Base-by-base conservation (phyloP, 306 rosid species). In the Cucumis hystrix region DNA sequence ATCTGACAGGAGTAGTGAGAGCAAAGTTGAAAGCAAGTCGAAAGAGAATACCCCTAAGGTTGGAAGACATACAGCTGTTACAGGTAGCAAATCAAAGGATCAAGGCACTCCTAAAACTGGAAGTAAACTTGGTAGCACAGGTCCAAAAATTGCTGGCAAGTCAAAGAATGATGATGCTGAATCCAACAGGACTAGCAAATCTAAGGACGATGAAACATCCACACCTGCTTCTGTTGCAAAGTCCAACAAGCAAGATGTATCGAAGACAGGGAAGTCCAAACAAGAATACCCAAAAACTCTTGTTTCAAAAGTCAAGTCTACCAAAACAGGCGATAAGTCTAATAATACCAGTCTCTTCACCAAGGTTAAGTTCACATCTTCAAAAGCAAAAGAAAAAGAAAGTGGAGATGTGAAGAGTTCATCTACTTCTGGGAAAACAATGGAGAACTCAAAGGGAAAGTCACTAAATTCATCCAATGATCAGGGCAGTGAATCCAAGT, bases 241-340 rank as follows among this genome's bases (percentile, higher is more conserved):
- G 87, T 75, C 92, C 56, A 94, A 85, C 56, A 94, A 86, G 92
- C 88, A 77, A 80, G 94, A 87, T 43, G 76, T 69, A 20, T 75
- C 65, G 17, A 90, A 84, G 84, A 76, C 86, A 0, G 92, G 87
- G 80, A 91, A 85, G 80, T 82, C 87, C 17, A 90, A 83, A 88
- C 87, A 80, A 80, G 89, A 82, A 77, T 68, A 85, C 40, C 80
- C 83, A 0, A 92, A 84, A 84, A 39, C 82, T 41, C 77, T 86
- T 55, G 62, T 84, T 54, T 87, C 94, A 78, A 92, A 85, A 87
- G 82, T 87, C 5, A 94, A 87, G 78, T 55, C 85, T 57, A 25
- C 82, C 60, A 83, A 69, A 71, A 83, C 84, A 55, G 85, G 88
- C 23, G 90, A 87, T 21, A 95, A 89, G 84, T 82, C 88, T 17